Evolutionary conservation across 2,329 filamentous ascomycete species (phyloP).

Genomic region (Kalaharituber pfeilii): DNA sequence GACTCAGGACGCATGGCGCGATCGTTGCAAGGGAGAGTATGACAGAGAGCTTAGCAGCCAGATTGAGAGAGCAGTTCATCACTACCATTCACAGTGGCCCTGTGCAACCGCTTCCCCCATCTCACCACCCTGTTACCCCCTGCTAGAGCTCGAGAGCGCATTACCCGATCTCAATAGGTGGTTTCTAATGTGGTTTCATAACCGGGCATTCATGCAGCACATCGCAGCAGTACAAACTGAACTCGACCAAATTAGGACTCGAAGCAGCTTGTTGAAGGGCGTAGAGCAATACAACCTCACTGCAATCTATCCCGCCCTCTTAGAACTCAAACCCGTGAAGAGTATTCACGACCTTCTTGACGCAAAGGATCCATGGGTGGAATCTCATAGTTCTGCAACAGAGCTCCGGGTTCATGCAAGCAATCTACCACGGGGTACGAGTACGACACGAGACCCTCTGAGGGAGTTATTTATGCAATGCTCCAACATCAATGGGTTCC

Average conservation of each 20-base stretch:
- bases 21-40: neutral
- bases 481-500: neutral
- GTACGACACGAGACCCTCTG: neutral
- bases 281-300: neutral
- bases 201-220: neutral
- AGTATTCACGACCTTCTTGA: neutral
- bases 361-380: neutral
- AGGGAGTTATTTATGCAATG: neutral
- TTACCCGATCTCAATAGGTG: neutral
- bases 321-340: neutral
- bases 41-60: neutral
- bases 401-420: neutral
- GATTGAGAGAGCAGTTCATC: neutral
- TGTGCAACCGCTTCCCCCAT: neutral
- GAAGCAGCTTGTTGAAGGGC: neutral
- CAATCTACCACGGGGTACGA: neutral
- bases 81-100: neutral
- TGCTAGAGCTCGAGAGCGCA: neutral
- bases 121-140: neutral
- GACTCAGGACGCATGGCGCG: neutral
- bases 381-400: neutral
- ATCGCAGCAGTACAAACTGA: neutral
- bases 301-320: neutral
- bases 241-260: neutral
- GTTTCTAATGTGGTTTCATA: conserved; percentile 5